Percentiles rank a stretch among this genome's conserved stretches.
Evolutionary conservation across 805 yeast species (phyloP).

Genomic region (Yamadazyma tumulicola): DNA sequence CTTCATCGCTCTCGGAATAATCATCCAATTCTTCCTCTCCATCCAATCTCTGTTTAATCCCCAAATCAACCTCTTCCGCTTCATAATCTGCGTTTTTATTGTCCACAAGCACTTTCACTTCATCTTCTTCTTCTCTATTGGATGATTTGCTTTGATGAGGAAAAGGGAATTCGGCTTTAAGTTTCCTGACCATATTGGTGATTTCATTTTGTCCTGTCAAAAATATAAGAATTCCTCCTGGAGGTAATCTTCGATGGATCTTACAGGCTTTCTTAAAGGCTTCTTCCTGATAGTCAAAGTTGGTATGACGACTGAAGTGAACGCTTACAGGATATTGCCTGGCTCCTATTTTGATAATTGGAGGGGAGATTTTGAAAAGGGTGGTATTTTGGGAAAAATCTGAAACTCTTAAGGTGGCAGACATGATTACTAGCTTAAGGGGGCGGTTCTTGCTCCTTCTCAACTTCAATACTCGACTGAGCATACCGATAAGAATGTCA

Average conservation of each 20-base stretch:
- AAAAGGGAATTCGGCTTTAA: slow-evolving; percentile 68
- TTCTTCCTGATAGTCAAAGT: slow-evolving; percentile 77
- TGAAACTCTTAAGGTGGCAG: slow-evolving; percentile 91
- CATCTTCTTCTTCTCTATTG: slow-evolving; percentile 26
- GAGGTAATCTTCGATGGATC: slow-evolving; percentile 82
- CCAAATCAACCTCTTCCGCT: slow-evolving; percentile 83
- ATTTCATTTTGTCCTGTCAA: slow-evolving; percentile 96
- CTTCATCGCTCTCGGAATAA: slow-evolving; percentile 56
- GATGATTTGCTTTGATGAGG: slow-evolving; percentile 17
- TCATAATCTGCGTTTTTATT: slow-evolving; percentile 65
- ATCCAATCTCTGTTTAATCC: slow-evolving; percentile 39
- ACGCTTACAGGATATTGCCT: slow-evolving; percentile 91
- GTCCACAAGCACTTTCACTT: slow-evolving; percentile 6
- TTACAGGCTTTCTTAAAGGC: slow-evolving; percentile 81
- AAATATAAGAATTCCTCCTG: slow-evolving; percentile 89
- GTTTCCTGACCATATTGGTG: slow-evolving; percentile 62
- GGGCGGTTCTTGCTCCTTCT: slow-evolving; percentile 59
- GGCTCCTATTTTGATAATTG: slow-evolving; percentile 84
- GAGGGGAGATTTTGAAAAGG: slow-evolving; percentile 74
- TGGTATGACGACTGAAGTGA: slow-evolving; percentile 82
- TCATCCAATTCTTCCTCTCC: slow-evolving; percentile 41
- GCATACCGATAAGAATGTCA: slow-evolving; percentile 91
- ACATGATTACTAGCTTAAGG: slow-evolving; percentile 86
- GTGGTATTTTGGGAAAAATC: slow-evolving; percentile 83
- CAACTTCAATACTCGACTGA: slow-evolving; percentile 77